Percentiles rank a stretch among this genome's conserved stretches.
phyloP scores from a whole-genome alignment of 1,284 basidiomycete species.

The Tylopilus orsonianus region DNA sequence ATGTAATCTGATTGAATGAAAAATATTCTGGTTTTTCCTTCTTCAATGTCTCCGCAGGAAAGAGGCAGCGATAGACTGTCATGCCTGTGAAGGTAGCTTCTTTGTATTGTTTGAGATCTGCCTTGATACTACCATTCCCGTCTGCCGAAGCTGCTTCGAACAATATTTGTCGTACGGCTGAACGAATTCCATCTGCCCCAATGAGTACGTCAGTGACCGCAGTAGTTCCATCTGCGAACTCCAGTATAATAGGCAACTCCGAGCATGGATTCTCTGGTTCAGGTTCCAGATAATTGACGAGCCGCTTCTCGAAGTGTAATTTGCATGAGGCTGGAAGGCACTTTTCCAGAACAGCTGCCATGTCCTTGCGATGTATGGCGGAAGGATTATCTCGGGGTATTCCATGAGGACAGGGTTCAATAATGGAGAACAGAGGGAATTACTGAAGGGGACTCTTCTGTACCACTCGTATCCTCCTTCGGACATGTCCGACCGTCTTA shows the following conservation, averaged over 20 bases:
- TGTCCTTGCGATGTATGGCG: conserved; percentile 22
- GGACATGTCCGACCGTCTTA: conserved; percentile 9
- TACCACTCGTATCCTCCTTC: conserved; percentile 26
- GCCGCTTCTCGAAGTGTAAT: conserved; percentile 18
- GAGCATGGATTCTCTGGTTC: not conserved
- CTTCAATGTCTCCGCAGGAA: conserved; percentile 14
- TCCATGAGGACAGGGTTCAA: not conserved
- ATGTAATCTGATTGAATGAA: conserved; percentile 2
- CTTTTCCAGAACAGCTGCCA: conserved; percentile 20
- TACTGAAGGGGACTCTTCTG: conserved; percentile 2
- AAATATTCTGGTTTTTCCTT: conserved; percentile 3
- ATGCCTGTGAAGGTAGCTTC: conserved; percentile 23
- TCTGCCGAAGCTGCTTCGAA: conserved; percentile 14
- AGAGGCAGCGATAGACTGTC: conserved; percentile 12
- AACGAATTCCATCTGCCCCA: conserved; percentile 14
- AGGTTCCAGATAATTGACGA: conserved; percentile 8
- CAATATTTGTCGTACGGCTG: conserved; percentile 19
- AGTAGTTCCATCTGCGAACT: conserved; percentile 19
- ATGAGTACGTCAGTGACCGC: conserved; percentile 14
- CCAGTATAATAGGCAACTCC: conserved; percentile 5
- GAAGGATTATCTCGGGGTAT: conserved; percentile 6
- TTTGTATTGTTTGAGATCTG: conserved; percentile 12
- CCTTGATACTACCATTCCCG: not conserved
- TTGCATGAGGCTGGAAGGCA: conserved; percentile 20
- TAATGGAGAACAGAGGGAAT: not conserved